These are phyloP conservation scores for Puccinia horiana DNA, from an alignment of 1,284 basidiomycete genomes.

Conservation along the genomic window DNA sequence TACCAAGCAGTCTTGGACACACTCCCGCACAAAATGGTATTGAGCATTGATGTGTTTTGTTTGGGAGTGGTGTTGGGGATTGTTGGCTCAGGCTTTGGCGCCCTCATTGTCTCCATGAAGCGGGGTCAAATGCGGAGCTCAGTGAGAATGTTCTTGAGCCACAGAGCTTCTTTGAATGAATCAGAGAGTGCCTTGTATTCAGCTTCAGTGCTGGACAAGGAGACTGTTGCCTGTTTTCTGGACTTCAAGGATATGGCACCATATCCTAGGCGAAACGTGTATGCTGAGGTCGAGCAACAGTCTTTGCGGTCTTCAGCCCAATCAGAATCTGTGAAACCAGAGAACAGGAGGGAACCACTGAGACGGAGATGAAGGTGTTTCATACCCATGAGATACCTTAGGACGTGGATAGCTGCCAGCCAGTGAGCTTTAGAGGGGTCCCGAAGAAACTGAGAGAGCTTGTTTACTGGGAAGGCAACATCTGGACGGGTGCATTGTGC, in stretches of 20 bases:
- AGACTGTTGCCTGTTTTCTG: neutral
- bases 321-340: neutral
- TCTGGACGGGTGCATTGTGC: slow-evolving; percentile 23
- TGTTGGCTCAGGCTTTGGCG: too few species aligned
- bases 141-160: neutral
- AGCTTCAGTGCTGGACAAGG: too few species aligned
- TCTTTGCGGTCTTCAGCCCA: neutral
- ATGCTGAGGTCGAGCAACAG: neutral
- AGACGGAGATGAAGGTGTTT: slow-evolving; percentile 2
- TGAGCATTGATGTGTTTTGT: too few species aligned
- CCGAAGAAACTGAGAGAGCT: neutral
- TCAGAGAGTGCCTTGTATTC: too few species aligned
- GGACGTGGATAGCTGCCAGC: slow-evolving; percentile 6
- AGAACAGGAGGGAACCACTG: neutral
- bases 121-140: neutral
- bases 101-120: too few species aligned
- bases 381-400: neutral
- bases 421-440: neutral
- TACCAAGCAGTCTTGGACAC: too few species aligned
- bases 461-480: slow-evolving; percentile 16
- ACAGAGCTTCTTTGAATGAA: too few species aligned
- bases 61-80: too few species aligned
- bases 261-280: neutral
- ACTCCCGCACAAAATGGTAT: neutral
- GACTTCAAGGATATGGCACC: slow-evolving; percentile 5